Percentiles rank a stretch among this genome's conserved stretches.
These are phyloP conservation scores for Amylocarpus encephaloides DNA, from an alignment of 2,329 filamentous ascomycete genomes.

Conservation along the genomic window DNA sequence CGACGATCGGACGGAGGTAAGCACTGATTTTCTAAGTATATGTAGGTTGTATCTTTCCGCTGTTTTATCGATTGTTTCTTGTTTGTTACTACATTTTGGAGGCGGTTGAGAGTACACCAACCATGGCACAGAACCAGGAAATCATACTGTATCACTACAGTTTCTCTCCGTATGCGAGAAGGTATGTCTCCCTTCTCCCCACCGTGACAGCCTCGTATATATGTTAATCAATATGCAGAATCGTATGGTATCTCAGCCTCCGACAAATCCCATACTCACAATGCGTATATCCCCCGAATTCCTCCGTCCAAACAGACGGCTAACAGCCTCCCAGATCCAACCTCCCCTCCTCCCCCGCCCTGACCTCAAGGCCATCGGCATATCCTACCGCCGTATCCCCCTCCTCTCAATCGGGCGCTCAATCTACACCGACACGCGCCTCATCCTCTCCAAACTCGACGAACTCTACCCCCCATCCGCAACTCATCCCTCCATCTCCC, in stretches of 20 bases:
- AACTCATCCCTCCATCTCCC: constrained; percentile 29
- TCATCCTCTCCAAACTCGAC: constrained; percentile 62
- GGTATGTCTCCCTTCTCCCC: constrained; percentile 25
- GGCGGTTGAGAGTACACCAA: not conserved
- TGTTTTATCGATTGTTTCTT: too few species aligned
- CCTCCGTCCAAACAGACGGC: not conserved
- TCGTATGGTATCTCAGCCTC: constrained; percentile 63
- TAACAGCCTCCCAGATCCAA: constrained; percentile 46
- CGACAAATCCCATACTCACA: constrained; percentile 59
- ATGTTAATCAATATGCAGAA: constrained; percentile 13
- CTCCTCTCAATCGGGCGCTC: constrained; percentile 59
- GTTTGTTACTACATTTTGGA: too few species aligned
- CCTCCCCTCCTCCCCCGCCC: constrained; percentile 60
- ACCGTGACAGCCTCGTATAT: not conserved
- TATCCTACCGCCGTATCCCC: constrained; percentile 64
- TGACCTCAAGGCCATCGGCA: constrained; percentile 53
- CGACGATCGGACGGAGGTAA: too few species aligned
- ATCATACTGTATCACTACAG: constrained; percentile 59
- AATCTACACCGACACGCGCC: constrained; percentile 62
- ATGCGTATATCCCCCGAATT: constrained; percentile 47
- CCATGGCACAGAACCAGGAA: constrained; percentile 13
- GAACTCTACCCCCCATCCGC: constrained; percentile 42
- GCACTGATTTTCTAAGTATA: too few species aligned
- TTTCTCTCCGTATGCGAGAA: constrained; percentile 57
- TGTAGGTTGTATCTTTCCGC: too few species aligned